These are phyloP conservation scores for Letharia lupina DNA, from an alignment of 495 filamentous ascomycete species.

Conservation along the genomic window DNA sequence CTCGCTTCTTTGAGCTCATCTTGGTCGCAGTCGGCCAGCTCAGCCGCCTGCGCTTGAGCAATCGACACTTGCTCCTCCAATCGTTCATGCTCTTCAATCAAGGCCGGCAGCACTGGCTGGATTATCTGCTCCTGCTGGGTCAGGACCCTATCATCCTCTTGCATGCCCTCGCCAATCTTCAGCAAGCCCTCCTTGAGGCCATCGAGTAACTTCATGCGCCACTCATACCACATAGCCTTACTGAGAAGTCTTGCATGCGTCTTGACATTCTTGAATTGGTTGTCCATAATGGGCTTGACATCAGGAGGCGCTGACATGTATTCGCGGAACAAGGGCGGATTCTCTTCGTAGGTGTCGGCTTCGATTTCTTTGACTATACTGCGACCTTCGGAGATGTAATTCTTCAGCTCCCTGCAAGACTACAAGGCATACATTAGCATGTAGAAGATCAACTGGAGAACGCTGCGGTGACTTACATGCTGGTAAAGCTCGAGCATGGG, in stretches of 20 bases:
- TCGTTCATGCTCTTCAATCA: slow-evolving; percentile 48
- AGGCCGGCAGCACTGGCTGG: slow-evolving; percentile 51
- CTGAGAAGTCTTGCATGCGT: slow-evolving; percentile 80
- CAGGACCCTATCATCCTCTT: slow-evolving; percentile 61
- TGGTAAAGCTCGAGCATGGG: slow-evolving; percentile 92
- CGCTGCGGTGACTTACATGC: slow-evolving; percentile 53
- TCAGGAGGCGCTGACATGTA: slow-evolving; percentile 84
- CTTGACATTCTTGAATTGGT: slow-evolving; percentile 93
- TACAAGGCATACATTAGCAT: slow-evolving; percentile 26
- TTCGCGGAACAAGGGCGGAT: slow-evolving; percentile 83
- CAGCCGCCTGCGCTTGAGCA: slow-evolving; percentile 61
- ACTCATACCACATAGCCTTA: slow-evolving; percentile 95
- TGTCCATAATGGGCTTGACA: slow-evolving; percentile 78
- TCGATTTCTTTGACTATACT: slow-evolving; percentile 84
- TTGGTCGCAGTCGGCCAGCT: slow-evolving; percentile 70
- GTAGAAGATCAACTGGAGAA: not conserved
- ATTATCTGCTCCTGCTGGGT: slow-evolving; percentile 58
- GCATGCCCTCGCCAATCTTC: slow-evolving; percentile 66
- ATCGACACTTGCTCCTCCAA: slow-evolving; percentile 54
- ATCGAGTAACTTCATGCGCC: slow-evolving; percentile 85
- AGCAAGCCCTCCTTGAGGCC: slow-evolving; percentile 72
- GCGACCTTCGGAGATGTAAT: slow-evolving; percentile 85
- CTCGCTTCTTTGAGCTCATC: slow-evolving; percentile 63
- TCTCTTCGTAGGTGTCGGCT: slow-evolving; percentile 73
- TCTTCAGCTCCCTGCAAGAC: slow-evolving; percentile 90